Conservation (phyloP, 2,329 filamentous ascomycete species). For the Hypoxylon sp. region DNA sequence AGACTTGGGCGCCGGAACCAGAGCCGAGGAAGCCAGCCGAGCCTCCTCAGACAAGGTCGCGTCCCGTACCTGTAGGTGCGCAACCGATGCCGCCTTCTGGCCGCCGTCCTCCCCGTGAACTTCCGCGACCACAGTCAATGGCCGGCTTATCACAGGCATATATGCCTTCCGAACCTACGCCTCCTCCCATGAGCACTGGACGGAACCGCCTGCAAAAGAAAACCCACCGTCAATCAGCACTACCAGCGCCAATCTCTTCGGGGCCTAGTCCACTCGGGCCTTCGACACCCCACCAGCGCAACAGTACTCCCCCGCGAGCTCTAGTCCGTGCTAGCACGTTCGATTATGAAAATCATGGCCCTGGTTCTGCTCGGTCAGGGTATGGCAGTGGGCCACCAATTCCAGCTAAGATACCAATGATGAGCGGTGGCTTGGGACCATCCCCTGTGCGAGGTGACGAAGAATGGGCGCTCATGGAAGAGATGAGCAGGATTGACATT, state of each 20-base stretch:
- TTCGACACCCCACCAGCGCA: conserved; percentile 64
- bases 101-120: conserved; percentile 65
- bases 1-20: conserved; percentile 82
- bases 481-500: conserved; percentile 77
- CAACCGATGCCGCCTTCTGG: conserved; percentile 65
- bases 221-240: conserved; percentile 59
- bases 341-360: conserved; percentile 67
- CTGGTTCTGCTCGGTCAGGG: conserved; percentile 50
- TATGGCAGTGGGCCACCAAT: conserved; percentile 66
- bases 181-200: conserved; percentile 56
- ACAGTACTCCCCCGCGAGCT: conserved; percentile 60
- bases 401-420: conserved; percentile 76
- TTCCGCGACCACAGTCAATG: conserved; percentile 64
- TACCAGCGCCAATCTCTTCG: conserved; percentile 55
- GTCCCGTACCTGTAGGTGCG: conserved; percentile 64
- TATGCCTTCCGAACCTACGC: conserved; percentile 47
- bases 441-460: conserved; percentile 55
- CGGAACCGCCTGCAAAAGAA: conserved; percentile 77
- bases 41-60: conserved; percentile 51
- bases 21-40: conserved; percentile 66
- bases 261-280: conserved; percentile 65
- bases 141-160: conserved; percentile 51
- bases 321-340: conserved; percentile 63
- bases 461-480: conserved; percentile 74
- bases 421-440: conserved; percentile 56